Evolutionary conservation across 2,329 filamentous ascomycete genomes (phyloP).

Genomic region (Diaporthe eres): DNA sequence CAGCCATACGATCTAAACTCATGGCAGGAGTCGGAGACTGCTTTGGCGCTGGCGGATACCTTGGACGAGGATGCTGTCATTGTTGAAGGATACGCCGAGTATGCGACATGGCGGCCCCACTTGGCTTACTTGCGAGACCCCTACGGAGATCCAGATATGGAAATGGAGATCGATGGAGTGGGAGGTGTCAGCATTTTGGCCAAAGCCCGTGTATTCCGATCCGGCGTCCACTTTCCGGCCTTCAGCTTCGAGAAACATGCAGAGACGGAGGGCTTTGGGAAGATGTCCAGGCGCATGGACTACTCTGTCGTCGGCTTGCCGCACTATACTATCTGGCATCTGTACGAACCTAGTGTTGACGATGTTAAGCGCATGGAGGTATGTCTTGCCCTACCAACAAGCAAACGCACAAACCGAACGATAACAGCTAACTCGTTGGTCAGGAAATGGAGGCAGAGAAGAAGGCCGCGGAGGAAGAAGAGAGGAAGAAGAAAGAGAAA

Average conservation of each 20-base stretch:
- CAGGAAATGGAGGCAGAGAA: constrained; percentile 95
- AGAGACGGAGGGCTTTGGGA: constrained; percentile 98
- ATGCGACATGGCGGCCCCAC: constrained; percentile 98
- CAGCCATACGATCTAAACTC: constrained; percentile 99
- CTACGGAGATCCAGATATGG: constrained; percentile 98
- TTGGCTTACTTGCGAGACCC: constrained; percentile 96
- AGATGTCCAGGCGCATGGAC: constrained; percentile 98
- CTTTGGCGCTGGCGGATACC: constrained; percentile 91
- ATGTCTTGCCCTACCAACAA: constrained; percentile 46
- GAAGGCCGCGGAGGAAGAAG: constrained; percentile 83
- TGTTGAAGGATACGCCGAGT: constrained; percentile 98
- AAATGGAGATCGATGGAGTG: constrained; percentile 99
- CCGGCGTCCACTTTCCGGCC: constrained; percentile 96
- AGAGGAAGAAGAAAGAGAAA: constrained; percentile 79
- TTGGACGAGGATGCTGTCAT: constrained; percentile 98
- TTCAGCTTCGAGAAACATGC: constrained; percentile 99
- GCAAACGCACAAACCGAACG: not conserved
- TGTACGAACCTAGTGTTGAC: constrained; percentile 98
- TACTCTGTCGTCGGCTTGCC: constrained; percentile 96
- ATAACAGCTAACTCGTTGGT: constrained; percentile 41
- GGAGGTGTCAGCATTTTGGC: constrained; percentile 97
- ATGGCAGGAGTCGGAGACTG: constrained; percentile 99
- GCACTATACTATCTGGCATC: constrained; percentile 99
- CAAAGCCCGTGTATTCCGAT: constrained; percentile 94
- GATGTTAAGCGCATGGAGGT: constrained; percentile 97